phyloP scores from a whole-genome alignment of 352 stramenopile species.

The Phytophthora syringae region DNA sequence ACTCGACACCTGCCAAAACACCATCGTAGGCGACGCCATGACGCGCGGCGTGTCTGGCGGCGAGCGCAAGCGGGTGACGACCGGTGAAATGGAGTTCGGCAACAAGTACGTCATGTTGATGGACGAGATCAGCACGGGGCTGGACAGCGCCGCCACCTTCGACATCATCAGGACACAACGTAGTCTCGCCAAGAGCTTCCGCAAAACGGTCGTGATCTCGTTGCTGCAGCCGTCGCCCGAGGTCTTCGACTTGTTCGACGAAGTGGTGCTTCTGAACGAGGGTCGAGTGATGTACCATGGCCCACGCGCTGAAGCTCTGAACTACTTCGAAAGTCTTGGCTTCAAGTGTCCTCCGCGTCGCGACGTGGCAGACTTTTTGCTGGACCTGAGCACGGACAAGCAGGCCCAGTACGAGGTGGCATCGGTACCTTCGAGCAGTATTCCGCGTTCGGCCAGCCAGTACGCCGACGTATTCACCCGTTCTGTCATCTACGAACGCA shows the following conservation, averaged over 20 bases:
- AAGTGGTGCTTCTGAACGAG: slow-evolving; percentile 91
- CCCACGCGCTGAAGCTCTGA: slow-evolving; percentile 60
- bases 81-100: slow-evolving; percentile 84
- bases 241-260: slow-evolving; percentile 93
- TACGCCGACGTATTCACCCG: slow-evolving; percentile 31
- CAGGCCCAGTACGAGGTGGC: slow-evolving; percentile 42
- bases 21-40: slow-evolving; percentile 70
- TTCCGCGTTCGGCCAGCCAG: slow-evolving; percentile 31
- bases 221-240: slow-evolving; percentile 93
- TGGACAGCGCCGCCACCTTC: slow-evolving; percentile 67
- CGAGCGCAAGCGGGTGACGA: slow-evolving; percentile 79
- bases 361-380: slow-evolving; percentile 92
- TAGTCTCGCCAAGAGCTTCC: slow-evolving; percentile 53
- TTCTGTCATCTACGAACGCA: slow-evolving; percentile 18
- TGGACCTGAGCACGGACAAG: slow-evolving; percentile 61
- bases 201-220: slow-evolving; percentile 70
- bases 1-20: slow-evolving; percentile 61
- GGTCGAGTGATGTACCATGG: slow-evolving; percentile 91
- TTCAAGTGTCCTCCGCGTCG: slow-evolving; percentile 58
- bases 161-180: slow-evolving; percentile 66
- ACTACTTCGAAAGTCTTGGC: slow-evolving; percentile 85
- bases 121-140: slow-evolving; percentile 79
- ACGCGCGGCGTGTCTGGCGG: slow-evolving; percentile 73
- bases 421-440: neutral
- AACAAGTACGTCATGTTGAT: slow-evolving; percentile 83